Conservation (phyloP, 2,329 filamentous ascomycete species). For the Pochonia chlamydosporia region DNA sequence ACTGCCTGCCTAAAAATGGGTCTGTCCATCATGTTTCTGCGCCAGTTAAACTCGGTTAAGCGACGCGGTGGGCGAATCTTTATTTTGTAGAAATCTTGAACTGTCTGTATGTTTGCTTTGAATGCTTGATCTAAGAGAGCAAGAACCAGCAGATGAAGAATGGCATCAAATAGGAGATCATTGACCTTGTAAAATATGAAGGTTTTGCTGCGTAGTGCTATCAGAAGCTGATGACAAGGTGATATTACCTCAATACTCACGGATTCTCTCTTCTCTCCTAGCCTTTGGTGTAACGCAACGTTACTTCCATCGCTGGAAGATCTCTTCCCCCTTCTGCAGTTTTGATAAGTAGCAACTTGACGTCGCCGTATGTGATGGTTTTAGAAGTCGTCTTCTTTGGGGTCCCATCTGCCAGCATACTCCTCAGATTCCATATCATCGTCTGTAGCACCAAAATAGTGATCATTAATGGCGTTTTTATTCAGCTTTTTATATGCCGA, state of each 20-base stretch:
- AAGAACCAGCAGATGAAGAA: slow-evolving; percentile 1
- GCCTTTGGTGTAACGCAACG: slow-evolving; percentile 4
- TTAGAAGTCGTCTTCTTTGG: slow-evolving; percentile 6
- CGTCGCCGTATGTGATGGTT: slow-evolving; percentile 2
- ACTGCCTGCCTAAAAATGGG: background rate
- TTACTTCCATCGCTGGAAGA: slow-evolving; percentile 5
- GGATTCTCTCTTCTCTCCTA: slow-evolving; percentile 5
- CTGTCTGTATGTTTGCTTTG: background rate
- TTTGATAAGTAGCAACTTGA: slow-evolving; percentile 2
- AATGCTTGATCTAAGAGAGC: slow-evolving; percentile 2
- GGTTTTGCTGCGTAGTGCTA: background rate
- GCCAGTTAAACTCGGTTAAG: background rate
- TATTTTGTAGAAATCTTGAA: slow-evolving; percentile 4
- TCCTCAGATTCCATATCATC: background rate
- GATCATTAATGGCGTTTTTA: background rate
- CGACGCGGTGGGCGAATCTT: background rate
- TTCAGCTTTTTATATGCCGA: background rate
- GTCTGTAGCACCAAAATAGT: slow-evolving; percentile 2
- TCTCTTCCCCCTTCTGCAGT: slow-evolving; percentile 3
- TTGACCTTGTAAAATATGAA: slow-evolving; percentile 7
- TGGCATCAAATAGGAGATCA: slow-evolving; percentile 3
- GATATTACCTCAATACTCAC: background rate
- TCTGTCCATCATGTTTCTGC: background rate
- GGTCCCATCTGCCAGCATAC: background rate
- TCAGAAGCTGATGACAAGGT: background rate